Base-by-base conservation (phyloP, 1,284 basidiomycete genomes). In the Puccinia triticina region DNA sequence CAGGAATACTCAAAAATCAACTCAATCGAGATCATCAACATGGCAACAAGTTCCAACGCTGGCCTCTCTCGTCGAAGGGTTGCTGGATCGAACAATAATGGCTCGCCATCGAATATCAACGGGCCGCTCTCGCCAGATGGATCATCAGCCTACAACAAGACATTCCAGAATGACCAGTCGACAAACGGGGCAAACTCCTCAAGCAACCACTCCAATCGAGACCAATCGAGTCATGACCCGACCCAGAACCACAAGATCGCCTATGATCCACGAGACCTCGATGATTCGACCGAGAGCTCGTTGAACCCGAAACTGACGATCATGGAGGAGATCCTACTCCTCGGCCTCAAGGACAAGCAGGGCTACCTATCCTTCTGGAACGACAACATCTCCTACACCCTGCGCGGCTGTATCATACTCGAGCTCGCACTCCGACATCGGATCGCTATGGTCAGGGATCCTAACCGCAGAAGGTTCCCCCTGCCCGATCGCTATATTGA, bases 331-430 rank as follows among this genome's bases (percentile, higher is more conserved):
- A 92, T 99, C 23, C 88, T 99, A 79, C 88, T 99, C 79, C 89
- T 99, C 21, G 96, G 97, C 1, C 89, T 94, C 76, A 95, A 95
- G 87, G 94, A 95, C 88, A 93, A 93, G 86, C 93, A 94, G 93
- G 94, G 94, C 61, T 96, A 96, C 87, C 91, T 96, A 26, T 95
- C 94, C 0, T 96, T 97, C 87, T 96, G 94, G 95, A 98, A 98
- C 87, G 95, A 98, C 89, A 97, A 96, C 88, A 98, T 97, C 84
- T 96, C 94, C 0, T 98, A 98, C 87, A 94, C 95, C 18, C 90
- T 98, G 1, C 91, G 95, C 26, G 95, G 95, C 3, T 97, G 95
- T 87, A 97, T 98, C 85, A 90, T 98, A 84, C 92, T 97, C 83
- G 95, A 98, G 87, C 92, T 98, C 81, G 95, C 95, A 0, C 90